Evolutionary conservation across 192 early-diverging fungal genomes (phyloP).

Genomic region (Blastocladiella britannica): DNA sequence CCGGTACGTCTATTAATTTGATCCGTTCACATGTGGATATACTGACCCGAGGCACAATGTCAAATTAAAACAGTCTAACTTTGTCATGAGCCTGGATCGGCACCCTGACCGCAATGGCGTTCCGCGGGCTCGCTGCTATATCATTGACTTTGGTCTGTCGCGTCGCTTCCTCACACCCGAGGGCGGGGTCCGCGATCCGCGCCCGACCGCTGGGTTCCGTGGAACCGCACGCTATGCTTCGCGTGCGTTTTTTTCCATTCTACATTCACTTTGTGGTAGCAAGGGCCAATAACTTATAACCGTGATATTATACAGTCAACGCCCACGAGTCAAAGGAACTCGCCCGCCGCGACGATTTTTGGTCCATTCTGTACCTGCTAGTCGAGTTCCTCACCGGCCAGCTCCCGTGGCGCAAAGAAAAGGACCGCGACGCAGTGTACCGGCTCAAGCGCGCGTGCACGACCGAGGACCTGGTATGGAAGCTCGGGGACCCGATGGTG

Average conservation of each 20-base stretch:
- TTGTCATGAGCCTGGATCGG: slow-evolving; percentile 1
- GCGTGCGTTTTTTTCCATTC: slow-evolving; percentile 18
- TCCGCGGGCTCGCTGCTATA: slow-evolving; percentile 10
- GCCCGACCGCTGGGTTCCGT: slow-evolving; percentile 28
- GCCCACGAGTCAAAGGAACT: slow-evolving; percentile 16
- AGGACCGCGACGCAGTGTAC: slow-evolving; percentile 11
- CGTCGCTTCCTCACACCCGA: slow-evolving; percentile 11
- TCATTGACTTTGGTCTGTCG: slow-evolving; percentile 34
- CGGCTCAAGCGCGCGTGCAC: slow-evolving; percentile 8
- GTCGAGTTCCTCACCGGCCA: slow-evolving; percentile 25
- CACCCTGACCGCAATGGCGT: not conserved
- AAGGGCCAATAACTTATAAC: slow-evolving; percentile 3
- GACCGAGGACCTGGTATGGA: slow-evolving; percentile 8
- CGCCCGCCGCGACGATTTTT: slow-evolving; percentile 32
- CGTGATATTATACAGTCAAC: not conserved
- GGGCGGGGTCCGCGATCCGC: slow-evolving; percentile 19
- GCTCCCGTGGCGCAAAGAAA: slow-evolving; percentile 36
- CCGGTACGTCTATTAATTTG: slow-evolving; percentile 13
- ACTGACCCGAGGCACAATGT: not conserved
- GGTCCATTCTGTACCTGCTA: slow-evolving; percentile 30
- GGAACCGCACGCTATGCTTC: slow-evolving; percentile 36
- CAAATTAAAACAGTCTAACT: slow-evolving; percentile 3
- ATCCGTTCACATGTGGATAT: slow-evolving; percentile 1
- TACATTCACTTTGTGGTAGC: no score
- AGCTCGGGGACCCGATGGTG: slow-evolving; percentile 9